Conservation (phyloP, 208 protist species). For the Wallacemonas rigidus region DNA sequence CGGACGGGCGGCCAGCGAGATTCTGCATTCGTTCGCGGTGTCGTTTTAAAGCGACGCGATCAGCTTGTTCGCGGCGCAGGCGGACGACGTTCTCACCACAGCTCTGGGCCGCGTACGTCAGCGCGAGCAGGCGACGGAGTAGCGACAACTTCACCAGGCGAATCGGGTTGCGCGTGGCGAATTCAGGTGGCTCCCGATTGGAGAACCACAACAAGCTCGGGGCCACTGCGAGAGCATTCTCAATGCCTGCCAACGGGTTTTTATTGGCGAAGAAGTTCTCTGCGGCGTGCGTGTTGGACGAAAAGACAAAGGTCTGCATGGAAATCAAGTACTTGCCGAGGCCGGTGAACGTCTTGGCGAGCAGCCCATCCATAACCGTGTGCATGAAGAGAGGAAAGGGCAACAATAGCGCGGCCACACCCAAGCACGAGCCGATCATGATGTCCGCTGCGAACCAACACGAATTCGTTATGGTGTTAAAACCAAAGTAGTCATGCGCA, state of each 20-base stretch:
- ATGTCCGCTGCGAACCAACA: slow-evolving; percentile 24
- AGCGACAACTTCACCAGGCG: slow-evolving; percentile 47
- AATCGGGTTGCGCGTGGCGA: slow-evolving; percentile 39
- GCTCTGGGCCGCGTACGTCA: slow-evolving; percentile 47
- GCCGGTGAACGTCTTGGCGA: slow-evolving; percentile 18
- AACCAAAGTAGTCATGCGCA: neutral
- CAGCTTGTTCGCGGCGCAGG: slow-evolving; percentile 24
- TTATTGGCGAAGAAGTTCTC: slow-evolving; percentile 40
- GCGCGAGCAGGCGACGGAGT: slow-evolving; percentile 37
- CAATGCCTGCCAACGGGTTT: slow-evolving; percentile 33
- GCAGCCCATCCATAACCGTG: slow-evolving; percentile 21
- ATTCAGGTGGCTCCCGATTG: slow-evolving; percentile 48
- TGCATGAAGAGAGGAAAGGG: slow-evolving; percentile 26
- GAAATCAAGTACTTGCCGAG: slow-evolving; percentile 32
- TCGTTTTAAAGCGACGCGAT: slow-evolving; percentile 30
- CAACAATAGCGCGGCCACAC: slow-evolving; percentile 27
- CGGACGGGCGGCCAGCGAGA: neutral
- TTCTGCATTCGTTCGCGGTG: slow-evolving; percentile 12
- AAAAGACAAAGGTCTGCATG: slow-evolving; percentile 35
- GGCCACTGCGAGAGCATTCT: slow-evolving; percentile 28
- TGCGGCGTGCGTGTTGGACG: slow-evolving; percentile 32
- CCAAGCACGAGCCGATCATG: slow-evolving; percentile 27
- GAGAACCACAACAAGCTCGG: slow-evolving; percentile 44
- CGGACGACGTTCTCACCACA: slow-evolving; percentile 26
- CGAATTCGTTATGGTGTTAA: slow-evolving; percentile 10